These are phyloP conservation scores for Sordariomycetes sp. DNA, from an alignment of 2,329 filamentous ascomycete genomes.

Conservation along the genomic window DNA sequence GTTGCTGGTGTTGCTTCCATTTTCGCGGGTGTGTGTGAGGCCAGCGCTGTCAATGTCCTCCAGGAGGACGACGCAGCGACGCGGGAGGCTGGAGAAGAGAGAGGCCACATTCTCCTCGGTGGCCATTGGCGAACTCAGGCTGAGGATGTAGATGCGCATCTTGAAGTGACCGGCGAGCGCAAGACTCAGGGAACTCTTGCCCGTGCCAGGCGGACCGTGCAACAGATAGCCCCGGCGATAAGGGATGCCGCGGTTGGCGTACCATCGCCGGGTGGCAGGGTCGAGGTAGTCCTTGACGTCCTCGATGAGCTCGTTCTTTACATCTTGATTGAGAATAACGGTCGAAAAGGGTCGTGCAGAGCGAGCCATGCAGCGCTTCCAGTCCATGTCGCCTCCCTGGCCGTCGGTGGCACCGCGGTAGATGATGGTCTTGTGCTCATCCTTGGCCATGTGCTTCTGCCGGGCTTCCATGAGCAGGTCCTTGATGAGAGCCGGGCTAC, in stretches of 20 bases:
- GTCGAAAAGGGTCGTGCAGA: conserved; percentile 54
- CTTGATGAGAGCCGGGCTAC: conserved; percentile 51
- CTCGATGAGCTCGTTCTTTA: conserved; percentile 49
- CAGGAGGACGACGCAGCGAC: conserved; percentile 62
- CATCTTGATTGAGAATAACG: conserved; percentile 52
- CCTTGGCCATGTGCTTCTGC: conserved; percentile 42
- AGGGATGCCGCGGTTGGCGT: conserved; percentile 73
- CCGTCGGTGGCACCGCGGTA: conserved; percentile 45
- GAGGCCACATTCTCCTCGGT: conserved; percentile 56
- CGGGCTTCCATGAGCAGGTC: conserved; percentile 52
- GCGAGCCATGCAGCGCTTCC: conserved; percentile 55
- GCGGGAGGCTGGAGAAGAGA: conserved; percentile 59
- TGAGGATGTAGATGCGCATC: conserved; percentile 65
- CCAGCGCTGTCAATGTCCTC: conserved; percentile 72
- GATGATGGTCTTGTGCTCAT: conserved; percentile 55
- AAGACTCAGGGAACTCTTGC: conserved; percentile 65
- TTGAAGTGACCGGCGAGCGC: conserved; percentile 63
- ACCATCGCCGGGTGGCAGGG: conserved; percentile 63
- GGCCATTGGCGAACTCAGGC: conserved; percentile 51
- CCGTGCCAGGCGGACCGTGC: conserved; percentile 71
- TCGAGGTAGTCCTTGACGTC: conserved; percentile 57
- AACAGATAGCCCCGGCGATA: conserved; percentile 80
- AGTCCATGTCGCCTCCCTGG: conserved; percentile 32
- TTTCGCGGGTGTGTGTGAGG: conserved; percentile 50
- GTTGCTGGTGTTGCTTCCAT: conserved; percentile 16